Conservation (phyloP, 352 stramenopile species). For the Globisporangium polare region DNA sequence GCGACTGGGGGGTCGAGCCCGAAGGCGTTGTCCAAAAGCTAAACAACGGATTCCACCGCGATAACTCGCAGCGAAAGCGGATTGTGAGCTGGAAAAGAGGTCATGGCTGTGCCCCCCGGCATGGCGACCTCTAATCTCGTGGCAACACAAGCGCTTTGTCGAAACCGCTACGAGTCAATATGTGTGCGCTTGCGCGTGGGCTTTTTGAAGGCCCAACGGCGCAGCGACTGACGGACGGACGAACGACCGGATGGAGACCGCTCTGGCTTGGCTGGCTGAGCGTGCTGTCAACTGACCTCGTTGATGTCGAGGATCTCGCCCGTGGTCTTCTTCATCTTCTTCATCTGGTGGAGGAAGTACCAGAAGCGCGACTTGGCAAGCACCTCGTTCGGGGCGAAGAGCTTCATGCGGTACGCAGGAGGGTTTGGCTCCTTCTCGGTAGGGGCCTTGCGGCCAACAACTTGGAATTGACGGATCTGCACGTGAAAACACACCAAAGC, state of each 20-base stretch:
- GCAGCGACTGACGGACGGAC: background rate
- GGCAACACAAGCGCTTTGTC: conserved; percentile 73
- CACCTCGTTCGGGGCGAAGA: conserved; percentile 96
- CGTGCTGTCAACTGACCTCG: conserved; percentile 81
- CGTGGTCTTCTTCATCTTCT: conserved; percentile 99
- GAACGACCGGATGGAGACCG: background rate
- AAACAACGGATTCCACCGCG: conserved; percentile 77
- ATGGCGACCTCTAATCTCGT: conserved; percentile 54
- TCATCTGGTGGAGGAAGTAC: conserved; percentile 99
- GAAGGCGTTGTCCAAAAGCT: conserved; percentile 27
- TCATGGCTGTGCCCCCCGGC: background rate
- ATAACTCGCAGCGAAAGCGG: conserved; percentile 59
- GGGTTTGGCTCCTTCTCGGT: conserved; percentile 98
- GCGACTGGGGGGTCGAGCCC: background rate
- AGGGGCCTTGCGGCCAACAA: conserved; percentile 98
- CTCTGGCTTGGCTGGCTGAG: background rate
- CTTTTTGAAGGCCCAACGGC: background rate
- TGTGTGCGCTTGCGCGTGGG: background rate
- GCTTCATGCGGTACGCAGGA: conserved; percentile 98
- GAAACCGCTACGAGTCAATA: conserved; percentile 43
- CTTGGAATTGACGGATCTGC: conserved; percentile 98
- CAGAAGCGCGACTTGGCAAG: conserved; percentile 99
- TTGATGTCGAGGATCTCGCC: conserved; percentile 99
- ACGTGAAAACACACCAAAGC: background rate
- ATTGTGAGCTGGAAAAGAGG: conserved; percentile 84